phyloP scores from a whole-genome alignment of 495 filamentous ascomycete genomes.

The Penicillium bialowiezense region DNA sequence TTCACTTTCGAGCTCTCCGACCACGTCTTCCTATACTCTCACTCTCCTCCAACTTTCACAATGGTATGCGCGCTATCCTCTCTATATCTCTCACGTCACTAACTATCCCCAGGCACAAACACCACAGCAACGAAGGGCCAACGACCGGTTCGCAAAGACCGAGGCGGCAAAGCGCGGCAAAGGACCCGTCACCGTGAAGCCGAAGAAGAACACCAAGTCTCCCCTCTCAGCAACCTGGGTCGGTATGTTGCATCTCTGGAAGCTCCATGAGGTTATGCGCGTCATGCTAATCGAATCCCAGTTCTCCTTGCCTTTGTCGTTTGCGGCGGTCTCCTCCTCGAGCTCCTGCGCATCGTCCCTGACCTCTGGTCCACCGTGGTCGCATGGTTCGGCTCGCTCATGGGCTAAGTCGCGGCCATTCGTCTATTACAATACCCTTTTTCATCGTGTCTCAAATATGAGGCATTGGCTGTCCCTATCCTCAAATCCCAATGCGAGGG shows the following conservation, averaged over 20 bases:
- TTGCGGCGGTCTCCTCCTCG: constrained; percentile 21
- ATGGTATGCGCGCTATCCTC: background rate
- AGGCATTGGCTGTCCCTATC: too few relatives aligned
- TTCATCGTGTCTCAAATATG: too few relatives aligned
- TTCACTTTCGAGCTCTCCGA: background rate
- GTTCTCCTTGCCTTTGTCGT: constrained; percentile 24
- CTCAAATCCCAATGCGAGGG: background rate
- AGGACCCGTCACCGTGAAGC: constrained; percentile 65
- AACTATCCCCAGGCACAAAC: constrained; percentile 73
- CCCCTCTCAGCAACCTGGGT: constrained; percentile 81
- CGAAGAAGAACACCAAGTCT: constrained; percentile 65
- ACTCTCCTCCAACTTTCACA: background rate
- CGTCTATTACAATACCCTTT: constrained; percentile 1
- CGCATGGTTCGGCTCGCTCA: constrained; percentile 24
- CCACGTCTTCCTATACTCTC: background rate
- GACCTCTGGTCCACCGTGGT: constrained; percentile 39
- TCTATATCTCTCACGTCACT: too few relatives aligned
- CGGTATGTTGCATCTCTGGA: too few relatives aligned
- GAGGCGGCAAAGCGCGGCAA: constrained; percentile 83
- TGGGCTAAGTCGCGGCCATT: constrained; percentile 10
- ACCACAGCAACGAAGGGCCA: constrained; percentile 84
- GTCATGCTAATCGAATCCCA: constrained; percentile 5
- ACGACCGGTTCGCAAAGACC: constrained; percentile 76
- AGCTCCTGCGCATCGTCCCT: constrained; percentile 65
- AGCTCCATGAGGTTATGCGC: too few relatives aligned